Percentiles rank a stretch among this genome's conserved stretches.
Conservation (phyloP, 192 early-diverging fungal species). For the Coemansia sp. region DNA sequence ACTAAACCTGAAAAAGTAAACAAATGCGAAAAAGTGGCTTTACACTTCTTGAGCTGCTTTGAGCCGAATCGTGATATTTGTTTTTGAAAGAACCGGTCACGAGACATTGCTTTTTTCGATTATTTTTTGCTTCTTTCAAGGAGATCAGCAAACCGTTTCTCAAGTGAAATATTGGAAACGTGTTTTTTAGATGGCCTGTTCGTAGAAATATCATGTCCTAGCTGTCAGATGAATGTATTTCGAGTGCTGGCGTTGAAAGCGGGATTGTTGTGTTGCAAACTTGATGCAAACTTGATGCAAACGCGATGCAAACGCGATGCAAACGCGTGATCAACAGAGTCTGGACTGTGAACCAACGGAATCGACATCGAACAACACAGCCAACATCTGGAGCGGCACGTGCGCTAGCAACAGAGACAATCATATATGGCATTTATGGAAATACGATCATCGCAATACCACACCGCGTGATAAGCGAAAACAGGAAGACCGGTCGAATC, state of each 20-base stretch:
- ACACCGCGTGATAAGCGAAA: neutral
- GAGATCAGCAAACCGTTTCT: too few species aligned
- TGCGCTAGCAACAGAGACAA: neutral
- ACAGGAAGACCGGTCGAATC: neutral
- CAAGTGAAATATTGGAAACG: too few species aligned
- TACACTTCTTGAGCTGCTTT: neutral
- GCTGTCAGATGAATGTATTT: too few species aligned
- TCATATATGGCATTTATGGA: neutral
- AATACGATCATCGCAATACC: neutral
- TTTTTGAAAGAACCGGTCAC: neutral
- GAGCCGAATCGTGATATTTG: neutral
- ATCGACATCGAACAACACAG: too few species aligned
- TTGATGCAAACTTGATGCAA: neutral
- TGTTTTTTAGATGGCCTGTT: too few species aligned
- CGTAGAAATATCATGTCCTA: too few species aligned
- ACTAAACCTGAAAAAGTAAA: slow-evolving; percentile 3
- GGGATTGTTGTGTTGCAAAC: too few species aligned
- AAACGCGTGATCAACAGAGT: neutral
- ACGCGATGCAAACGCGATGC: neutral
- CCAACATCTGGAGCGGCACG: neutral
- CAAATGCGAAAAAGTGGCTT: neutral
- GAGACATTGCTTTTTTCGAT: neutral
- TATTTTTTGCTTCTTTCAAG: neutral
- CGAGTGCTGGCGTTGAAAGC: too few species aligned
- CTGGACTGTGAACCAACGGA: too few species aligned